These are phyloP conservation scores for Salix udensis DNA, from an alignment of 345 rosid species.

Conservation along the genomic window DNA sequence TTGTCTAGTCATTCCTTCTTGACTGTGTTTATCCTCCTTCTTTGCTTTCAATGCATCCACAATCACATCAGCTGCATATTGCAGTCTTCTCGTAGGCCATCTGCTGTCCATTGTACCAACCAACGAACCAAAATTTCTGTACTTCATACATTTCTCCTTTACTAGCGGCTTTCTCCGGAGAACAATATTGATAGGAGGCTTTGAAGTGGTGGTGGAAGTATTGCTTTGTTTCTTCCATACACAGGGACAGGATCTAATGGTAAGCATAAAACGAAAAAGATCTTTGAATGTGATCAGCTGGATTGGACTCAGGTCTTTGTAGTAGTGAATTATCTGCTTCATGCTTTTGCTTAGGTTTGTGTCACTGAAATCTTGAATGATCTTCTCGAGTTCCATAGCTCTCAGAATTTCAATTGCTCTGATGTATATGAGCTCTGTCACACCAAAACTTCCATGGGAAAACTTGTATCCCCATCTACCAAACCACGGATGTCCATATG, in stretches of 20 bases:
- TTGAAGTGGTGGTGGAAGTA: conserved; percentile 16
- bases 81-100: conserved; percentile 79
- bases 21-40: conserved; percentile 31
- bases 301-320: conserved; percentile 61
- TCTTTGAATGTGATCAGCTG: conserved; percentile 57
- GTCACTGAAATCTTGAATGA: conserved; percentile 40
- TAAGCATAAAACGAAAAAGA: conserved; percentile 66
- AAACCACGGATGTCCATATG: conserved; percentile 86
- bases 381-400: conserved; percentile 48
- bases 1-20: conserved; percentile 73
- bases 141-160: conserved; percentile 38
- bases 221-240: conserved; percentile 26
- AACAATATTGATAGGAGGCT: conserved; percentile 17
- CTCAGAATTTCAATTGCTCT: conserved; percentile 65
- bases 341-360: conserved; percentile 30
- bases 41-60: conserved; percentile 57
- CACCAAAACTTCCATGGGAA: conserved; percentile 71
- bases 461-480: conserved; percentile 88
- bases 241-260: conserved; percentile 47
- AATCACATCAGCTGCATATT: conserved; percentile 74
- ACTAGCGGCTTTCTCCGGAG: conserved; percentile 26
- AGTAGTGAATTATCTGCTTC: conserved; percentile 43
- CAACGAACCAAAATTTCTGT: conserved; percentile 40
- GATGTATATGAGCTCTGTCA: conserved; percentile 49
- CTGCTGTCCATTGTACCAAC: conserved; percentile 59